Percentiles rank a stretch among this genome's conserved stretches.
Conservation (phyloP, 306 rosid species). For the Aeschynomene evenia region DNA sequence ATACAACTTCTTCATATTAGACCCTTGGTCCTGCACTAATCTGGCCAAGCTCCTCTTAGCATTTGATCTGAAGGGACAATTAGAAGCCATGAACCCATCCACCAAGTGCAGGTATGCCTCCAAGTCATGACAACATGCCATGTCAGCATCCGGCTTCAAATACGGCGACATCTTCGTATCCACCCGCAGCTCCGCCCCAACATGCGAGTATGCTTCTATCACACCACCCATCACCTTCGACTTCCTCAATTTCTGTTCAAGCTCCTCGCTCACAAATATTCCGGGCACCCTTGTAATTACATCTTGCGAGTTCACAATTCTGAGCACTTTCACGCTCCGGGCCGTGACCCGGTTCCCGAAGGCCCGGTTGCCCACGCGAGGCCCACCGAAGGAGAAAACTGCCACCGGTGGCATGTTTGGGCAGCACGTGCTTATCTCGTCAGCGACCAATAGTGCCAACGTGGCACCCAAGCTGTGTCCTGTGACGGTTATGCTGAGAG, state of each 20-base stretch:
- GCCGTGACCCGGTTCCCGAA: conserved; percentile 47
- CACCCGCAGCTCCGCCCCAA: conserved; percentile 73
- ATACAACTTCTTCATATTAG: conserved; percentile 78
- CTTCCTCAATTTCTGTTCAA: conserved; percentile 44
- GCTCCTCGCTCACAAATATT: conserved; percentile 46
- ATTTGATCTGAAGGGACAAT: conserved; percentile 75
- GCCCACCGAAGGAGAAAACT: conserved; percentile 85
- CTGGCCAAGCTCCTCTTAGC: conserved; percentile 82
- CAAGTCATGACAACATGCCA: conserved; percentile 86
- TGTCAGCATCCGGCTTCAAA: conserved; percentile 80
- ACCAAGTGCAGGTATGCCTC: conserved; percentile 93
- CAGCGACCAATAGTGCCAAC: conserved; percentile 71
- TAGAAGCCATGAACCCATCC: conserved; percentile 84
- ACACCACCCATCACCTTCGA: conserved; percentile 40
- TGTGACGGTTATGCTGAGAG: conserved; percentile 69
- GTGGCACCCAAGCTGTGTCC: conserved; percentile 95
- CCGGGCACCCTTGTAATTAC: conserved; percentile 76
- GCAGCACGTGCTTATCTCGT: conserved; percentile 54
- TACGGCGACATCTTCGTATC: conserved; percentile 86
- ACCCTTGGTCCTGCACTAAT: conserved; percentile 64
- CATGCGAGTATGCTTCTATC: conserved; percentile 65
- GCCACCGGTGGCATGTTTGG: conserved; percentile 62
- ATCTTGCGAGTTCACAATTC: conserved; percentile 86
- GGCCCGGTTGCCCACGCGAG: conserved; percentile 72
- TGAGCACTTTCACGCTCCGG: conserved; percentile 58